Base-by-base conservation (phyloP, 768 basidiomycete genomes). In the Tylopilus cervinicoccineus region DNA sequence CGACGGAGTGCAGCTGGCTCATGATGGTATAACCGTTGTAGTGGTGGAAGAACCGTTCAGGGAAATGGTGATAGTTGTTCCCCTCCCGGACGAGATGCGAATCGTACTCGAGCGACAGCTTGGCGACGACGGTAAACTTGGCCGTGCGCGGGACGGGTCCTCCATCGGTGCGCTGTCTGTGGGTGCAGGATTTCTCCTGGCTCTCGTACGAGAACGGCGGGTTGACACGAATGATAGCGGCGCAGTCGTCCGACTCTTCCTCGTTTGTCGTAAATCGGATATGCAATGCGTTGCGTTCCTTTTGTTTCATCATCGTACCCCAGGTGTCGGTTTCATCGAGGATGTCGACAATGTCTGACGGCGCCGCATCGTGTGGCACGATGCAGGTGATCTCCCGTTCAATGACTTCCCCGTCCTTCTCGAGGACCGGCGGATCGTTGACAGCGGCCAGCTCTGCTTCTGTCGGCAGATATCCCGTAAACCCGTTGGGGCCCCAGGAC, bases 111-210 rank as follows among this genome's bases (percentile, higher is more conserved):
- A 66, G 45, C 0, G 77, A 76, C 31, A 79, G 58, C 55, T 79
- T 79, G 0, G 72, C 76, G n/a, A 65, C 62, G 2, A 77, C 75
- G 2, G 60, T 52, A 13, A 79, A 70, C 31, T 44, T 71, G 16
- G 69, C 63, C 4, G 72, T 77, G 6, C 46, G 58, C 2, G 57
- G 64, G 6, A 38, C 12, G 6, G 16, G 20, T 2, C 2, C 29
- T 5, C 5, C 1, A 14, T 10, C 10, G 7, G 6, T 0, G 2
- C 5, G 10, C n/a, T n/a, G n/a, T n/a, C 66, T 2, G 34, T 62
- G 64, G 2, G 23, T 7, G 26, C 59, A 61, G 4, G 11, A 9
- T 13, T 24, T 22, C 22, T 24, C 19, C 22, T 57, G 52, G 23
- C 31, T n/a, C 27, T 45, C 52, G 33, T 55, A 57, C 14, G 54